Percentiles rank a stretch among this genome's conserved stretches.
Evolutionary conservation across 2,329 filamentous ascomycete species (phyloP).

Genomic region (Phialemonium atrogriseum): DNA sequence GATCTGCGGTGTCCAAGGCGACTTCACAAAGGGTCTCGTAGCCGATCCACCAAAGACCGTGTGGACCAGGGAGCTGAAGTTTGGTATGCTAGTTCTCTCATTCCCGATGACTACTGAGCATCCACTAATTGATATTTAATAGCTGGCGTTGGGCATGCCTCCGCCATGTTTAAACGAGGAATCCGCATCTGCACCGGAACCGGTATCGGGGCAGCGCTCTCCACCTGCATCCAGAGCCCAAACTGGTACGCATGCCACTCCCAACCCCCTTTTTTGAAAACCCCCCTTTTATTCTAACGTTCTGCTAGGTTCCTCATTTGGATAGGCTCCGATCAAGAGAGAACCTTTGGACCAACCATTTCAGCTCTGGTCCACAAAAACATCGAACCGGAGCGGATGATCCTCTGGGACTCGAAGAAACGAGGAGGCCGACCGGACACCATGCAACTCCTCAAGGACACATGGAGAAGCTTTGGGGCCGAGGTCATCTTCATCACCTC

Average conservation of each 20-base stretch:
- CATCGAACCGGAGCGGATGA: conserved; percentile 31
- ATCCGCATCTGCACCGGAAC: conserved; percentile 32
- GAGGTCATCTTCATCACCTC: conserved; percentile 35
- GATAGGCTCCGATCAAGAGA: conserved; percentile 32
- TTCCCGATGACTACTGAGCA: not conserved
- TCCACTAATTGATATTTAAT: conserved; percentile 9
- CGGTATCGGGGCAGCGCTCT: conserved; percentile 30
- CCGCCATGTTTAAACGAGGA: conserved; percentile 32
- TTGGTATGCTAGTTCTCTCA: conserved; percentile 19
- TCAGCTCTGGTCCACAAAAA: conserved; percentile 26
- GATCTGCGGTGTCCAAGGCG: conserved; percentile 33
- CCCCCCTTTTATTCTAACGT: not conserved
- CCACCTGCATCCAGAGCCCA: conserved; percentile 30
- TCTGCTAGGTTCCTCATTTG: conserved; percentile 29
- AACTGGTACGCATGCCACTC: conserved; percentile 26
- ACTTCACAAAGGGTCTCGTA: conserved; percentile 30
- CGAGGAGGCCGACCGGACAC: conserved; percentile 29
- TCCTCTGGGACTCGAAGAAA: conserved; percentile 33
- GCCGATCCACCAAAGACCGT: conserved; percentile 27
- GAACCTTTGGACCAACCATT: conserved; percentile 31
- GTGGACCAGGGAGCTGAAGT: conserved; percentile 32
- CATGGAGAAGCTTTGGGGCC: conserved; percentile 28
- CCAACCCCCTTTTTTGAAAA: not conserved
- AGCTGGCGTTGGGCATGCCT: conserved; percentile 33
- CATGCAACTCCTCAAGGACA: conserved; percentile 27